Percentiles rank a stretch among this genome's conserved stretches.
These are phyloP conservation scores for Populus davidiana DNA, from an alignment of 345 rosid genomes.

Conservation along the genomic window DNA sequence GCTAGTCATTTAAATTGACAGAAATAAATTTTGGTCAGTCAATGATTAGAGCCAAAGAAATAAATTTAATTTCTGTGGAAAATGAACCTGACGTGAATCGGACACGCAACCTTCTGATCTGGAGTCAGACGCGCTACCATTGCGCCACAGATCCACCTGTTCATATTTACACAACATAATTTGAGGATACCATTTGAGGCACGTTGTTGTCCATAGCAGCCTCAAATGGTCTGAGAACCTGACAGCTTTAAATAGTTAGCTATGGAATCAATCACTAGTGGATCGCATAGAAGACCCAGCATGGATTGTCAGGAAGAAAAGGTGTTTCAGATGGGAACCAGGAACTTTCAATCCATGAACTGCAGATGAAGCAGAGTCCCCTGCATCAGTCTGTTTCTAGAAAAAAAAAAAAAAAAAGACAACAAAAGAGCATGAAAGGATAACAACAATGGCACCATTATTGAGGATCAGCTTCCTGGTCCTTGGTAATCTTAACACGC, in stretches of 20 bases:
- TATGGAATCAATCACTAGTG: too few species aligned
- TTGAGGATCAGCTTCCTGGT: constrained; percentile 29
- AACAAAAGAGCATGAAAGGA: too few species aligned
- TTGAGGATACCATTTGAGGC: constrained; percentile 16
- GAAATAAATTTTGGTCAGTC: too few species aligned
- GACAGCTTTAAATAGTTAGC: too few species aligned
- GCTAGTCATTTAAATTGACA: too few species aligned
- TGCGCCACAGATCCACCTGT: constrained; percentile 75
- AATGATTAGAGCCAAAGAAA: too few species aligned
- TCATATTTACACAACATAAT: fast-evolving
- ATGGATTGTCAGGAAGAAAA: background rate
- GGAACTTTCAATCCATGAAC: constrained; percentile 23
- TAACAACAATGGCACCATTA: constrained; percentile 14
- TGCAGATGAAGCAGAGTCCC: constrained; percentile 18
- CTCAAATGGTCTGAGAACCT: background rate
- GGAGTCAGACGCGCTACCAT: constrained; percentile 98
- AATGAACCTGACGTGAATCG: constrained; percentile 18
- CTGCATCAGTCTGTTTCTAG: constrained; percentile 23
- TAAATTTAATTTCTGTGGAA: too few species aligned
- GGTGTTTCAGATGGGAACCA: background rate
- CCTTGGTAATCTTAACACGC: constrained; percentile 21
- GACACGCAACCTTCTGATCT: constrained; percentile 93
- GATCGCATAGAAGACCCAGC: too few species aligned
- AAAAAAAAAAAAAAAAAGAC: background rate
- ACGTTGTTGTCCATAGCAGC: constrained; percentile 22